Evolutionary conservation across 2,329 filamentous ascomycete genomes (phyloP), one percentile per base, ranked within the genome.

Genomic region (Scleromitrula shiraiana): DNA sequence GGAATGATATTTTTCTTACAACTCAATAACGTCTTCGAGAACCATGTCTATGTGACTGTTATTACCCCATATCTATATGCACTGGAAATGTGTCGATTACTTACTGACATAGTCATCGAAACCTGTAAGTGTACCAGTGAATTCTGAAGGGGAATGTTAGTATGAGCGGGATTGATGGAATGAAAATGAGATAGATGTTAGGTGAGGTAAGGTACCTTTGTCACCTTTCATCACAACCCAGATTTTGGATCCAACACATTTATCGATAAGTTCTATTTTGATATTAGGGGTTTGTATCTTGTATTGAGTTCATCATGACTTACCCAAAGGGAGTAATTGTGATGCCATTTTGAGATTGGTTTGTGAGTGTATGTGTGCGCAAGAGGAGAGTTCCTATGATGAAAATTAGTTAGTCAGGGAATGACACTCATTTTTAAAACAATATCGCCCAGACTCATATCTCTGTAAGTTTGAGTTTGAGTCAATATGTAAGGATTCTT

Each of bases 191-290:
- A n/a, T n/a, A n/a, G n/a, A n/a, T n/a, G n/a, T n/a, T n/a, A n/a
- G n/a, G n/a, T n/a, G n/a, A n/a, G n/a, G n/a, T n/a, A n/a, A n/a
- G n/a, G 29, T 70, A 95, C 93, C 93, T 75, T 96, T 97, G 66
- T 97, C 93, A 57, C 90, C 88, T 71, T 98, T 98, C 93, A 98
- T 98, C 62, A 98, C 82, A 55, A 98, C 90, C 90, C 91, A 96
- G 68, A 98, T 97, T 62, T 85, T 85, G 46, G 90, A 97, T 53
- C 93, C 93, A 57, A 98, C 90, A 66, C 93, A 98, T 70, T 96
- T 96, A 74, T 98, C 93, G 68, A 98, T 97, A 65, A 98, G 81
- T 70, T 98, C 93, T 95, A 63, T 38, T 26, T 50, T 10, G 37
- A 17, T 32, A 8, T 23, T 37, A 38, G 20, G 7, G 10, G 58